These are phyloP conservation scores for Populus hybrid DNA, from an alignment of 441 rosid species.

Conservation along the genomic window DNA sequence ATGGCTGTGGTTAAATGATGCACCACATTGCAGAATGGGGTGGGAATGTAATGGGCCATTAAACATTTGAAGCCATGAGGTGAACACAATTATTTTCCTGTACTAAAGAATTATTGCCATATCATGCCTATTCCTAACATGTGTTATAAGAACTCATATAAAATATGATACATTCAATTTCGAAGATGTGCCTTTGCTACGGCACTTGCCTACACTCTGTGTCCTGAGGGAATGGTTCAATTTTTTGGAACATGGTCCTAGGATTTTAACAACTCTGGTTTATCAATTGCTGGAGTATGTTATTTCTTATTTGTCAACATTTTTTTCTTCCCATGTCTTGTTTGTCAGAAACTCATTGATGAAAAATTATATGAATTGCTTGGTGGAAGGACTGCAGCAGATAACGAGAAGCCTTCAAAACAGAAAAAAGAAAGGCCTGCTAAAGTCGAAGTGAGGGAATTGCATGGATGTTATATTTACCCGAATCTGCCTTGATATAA, in stretches of 20 bases:
- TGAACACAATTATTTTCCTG: no score
- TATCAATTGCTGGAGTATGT: conserved; percentile 2
- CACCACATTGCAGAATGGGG: not conserved
- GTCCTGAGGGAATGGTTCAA: not conserved
- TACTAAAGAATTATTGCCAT: no score
- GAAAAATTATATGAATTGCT: conserved; percentile 68
- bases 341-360: conserved; percentile 64
- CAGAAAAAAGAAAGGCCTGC: conserved; percentile 90
- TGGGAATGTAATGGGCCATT: no score
- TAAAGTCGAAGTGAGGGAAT: conserved; percentile 61
- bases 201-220: no score
- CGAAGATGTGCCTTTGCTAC: no score
- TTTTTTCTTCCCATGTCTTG: conserved; percentile 16
- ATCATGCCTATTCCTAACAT: no score
- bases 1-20: not conserved
- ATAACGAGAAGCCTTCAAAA: conserved; percentile 83
- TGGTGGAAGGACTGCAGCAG: conserved; percentile 91
- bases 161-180: no score
- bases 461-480: conserved; percentile 9
- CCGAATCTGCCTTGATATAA: conserved; percentile 4
- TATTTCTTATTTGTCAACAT: conserved; percentile 2
- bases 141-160: no score
- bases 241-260: not conserved
- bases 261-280: not conserved
- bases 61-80: no score